Conservation (phyloP, 2,329 filamentous ascomycete genomes). For the Claviceps africana region DNA sequence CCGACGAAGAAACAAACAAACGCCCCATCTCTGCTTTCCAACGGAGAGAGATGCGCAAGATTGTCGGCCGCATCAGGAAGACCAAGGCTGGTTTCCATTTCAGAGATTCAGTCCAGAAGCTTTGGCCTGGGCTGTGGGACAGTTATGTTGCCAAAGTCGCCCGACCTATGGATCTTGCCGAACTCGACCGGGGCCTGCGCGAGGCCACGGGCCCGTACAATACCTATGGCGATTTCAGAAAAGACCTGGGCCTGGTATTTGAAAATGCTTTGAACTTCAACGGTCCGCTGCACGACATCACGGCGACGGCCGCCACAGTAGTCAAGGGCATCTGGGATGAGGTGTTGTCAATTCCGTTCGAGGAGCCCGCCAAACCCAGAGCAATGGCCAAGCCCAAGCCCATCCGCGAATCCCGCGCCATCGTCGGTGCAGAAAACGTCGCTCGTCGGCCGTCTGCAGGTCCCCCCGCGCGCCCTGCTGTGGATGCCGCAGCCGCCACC, state of each 20-base stretch:
- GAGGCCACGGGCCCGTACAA: conserved; percentile 44
- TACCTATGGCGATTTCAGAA: conserved; percentile 56
- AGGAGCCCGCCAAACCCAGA: conserved; percentile 47
- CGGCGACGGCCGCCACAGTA: conserved; percentile 38
- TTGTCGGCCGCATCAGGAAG: conserved; percentile 67
- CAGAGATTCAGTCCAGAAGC: conserved; percentile 58
- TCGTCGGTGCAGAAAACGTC: conserved; percentile 12
- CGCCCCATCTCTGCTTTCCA: conserved; percentile 44
- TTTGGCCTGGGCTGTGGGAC: conserved; percentile 62
- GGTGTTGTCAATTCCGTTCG: conserved; percentile 28
- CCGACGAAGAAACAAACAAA: conserved; percentile 28
- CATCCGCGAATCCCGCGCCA: conserved; percentile 20
- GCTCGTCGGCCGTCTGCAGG: conserved; percentile 17
- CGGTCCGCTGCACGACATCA: conserved; percentile 60
- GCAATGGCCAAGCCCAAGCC: conserved; percentile 26
- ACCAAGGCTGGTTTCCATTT: conserved; percentile 69
- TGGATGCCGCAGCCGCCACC: conserved; percentile 9
- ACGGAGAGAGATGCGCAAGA: conserved; percentile 47
- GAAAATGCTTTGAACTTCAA: conserved; percentile 75
- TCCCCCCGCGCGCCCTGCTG: conserved; percentile 16
- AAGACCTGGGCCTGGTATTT: conserved; percentile 65
- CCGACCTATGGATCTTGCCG: conserved; percentile 70
- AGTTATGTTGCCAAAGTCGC: conserved; percentile 57
- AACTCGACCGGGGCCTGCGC: conserved; percentile 70
- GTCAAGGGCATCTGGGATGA: conserved; percentile 41